These are phyloP conservation scores for Cunninghamia lanceolata DNA, from an alignment of 75 land plant genomes.

Conservation along the genomic window DNA sequence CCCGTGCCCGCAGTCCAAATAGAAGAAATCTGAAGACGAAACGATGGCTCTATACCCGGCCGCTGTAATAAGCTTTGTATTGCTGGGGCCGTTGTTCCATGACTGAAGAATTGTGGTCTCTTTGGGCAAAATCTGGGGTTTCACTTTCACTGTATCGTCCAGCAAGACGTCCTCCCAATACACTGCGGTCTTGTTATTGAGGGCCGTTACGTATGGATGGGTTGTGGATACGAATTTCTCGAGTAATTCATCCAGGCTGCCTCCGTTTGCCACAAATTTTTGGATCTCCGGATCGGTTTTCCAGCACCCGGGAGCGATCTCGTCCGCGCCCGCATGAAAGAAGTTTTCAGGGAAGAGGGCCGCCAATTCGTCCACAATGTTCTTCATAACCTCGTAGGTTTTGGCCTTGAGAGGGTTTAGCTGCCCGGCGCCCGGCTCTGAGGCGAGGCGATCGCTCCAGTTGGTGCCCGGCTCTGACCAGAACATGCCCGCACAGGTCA, in stretches of 20 bases:
- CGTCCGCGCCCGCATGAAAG: conserved; percentile 83
- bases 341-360: conserved; percentile 65
- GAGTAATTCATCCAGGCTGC: conserved; percentile 52
- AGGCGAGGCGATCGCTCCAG: conserved; percentile 47
- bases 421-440: conserved; percentile 95
- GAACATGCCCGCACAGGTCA: conserved; percentile 77
- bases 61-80: conserved; percentile 61
- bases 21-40: conserved; percentile 79
- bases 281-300: conserved; percentile 47
- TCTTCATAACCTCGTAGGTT: conserved; percentile 67
- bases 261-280: conserved; percentile 38
- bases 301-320: conserved; percentile 81
- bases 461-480: conserved; percentile 54
- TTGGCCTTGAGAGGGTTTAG: conserved; percentile 78
- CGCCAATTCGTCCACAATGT: conserved; percentile 65
- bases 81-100: conserved; percentile 80
- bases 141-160: conserved; percentile 47
- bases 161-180: conserved; percentile 94
- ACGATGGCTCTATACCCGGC: conserved; percentile 85
- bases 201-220: conserved; percentile 46
- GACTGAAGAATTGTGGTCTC: conserved; percentile 77
- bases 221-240: conserved; percentile 55
- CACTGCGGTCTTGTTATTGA: conserved; percentile 51
- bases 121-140: conserved; percentile 40
- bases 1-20: conserved; percentile 94